Conservation (phyloP, 805 yeast species). For the Pichia occidentalis region DNA sequence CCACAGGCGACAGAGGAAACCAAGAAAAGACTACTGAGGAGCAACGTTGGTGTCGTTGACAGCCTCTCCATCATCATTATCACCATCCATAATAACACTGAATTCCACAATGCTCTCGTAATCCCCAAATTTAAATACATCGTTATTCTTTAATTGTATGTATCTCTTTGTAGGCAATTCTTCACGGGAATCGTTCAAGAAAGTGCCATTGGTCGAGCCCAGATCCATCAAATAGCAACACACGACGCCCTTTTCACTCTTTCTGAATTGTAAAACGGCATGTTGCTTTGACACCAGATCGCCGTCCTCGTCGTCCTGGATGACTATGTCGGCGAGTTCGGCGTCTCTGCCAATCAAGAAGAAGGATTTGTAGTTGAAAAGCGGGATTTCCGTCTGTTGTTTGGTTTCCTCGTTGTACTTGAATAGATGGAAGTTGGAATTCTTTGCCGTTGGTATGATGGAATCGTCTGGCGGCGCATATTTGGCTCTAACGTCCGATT, state of each 20-base stretch:
- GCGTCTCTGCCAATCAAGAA: constrained; percentile 23
- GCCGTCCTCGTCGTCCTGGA: constrained; percentile 16
- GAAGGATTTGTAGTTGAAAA: constrained; percentile 22
- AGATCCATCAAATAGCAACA: constrained; percentile 24
- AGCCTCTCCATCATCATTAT: not conserved
- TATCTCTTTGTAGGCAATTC: constrained; percentile 23
- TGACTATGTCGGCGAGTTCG: constrained; percentile 16
- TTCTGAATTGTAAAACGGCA: constrained; percentile 27
- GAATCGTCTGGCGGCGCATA: constrained; percentile 21
- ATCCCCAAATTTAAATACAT: constrained; percentile 25
- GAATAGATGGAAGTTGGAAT: constrained; percentile 16
- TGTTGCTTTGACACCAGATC: constrained; percentile 23
- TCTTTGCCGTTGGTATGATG: constrained; percentile 13
- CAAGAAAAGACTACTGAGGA: too few species aligned
- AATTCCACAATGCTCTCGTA: constrained; percentile 21
- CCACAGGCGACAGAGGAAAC: not conserved
- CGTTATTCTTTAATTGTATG: constrained; percentile 23
- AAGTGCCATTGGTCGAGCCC: constrained; percentile 27
- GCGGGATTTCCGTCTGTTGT: constrained; percentile 15
- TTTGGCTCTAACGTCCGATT: not conserved
- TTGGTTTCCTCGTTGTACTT: constrained; percentile 7
- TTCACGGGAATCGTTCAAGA: constrained; percentile 21
- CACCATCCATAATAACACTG: constrained; percentile 17
- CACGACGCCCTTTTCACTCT: constrained; percentile 1
- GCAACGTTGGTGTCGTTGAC: too few species aligned